Percentiles rank a stretch among this genome's conserved stretches.
Conservation (phyloP, 257 asterid species). For the Solanum tarijense region DNA sequence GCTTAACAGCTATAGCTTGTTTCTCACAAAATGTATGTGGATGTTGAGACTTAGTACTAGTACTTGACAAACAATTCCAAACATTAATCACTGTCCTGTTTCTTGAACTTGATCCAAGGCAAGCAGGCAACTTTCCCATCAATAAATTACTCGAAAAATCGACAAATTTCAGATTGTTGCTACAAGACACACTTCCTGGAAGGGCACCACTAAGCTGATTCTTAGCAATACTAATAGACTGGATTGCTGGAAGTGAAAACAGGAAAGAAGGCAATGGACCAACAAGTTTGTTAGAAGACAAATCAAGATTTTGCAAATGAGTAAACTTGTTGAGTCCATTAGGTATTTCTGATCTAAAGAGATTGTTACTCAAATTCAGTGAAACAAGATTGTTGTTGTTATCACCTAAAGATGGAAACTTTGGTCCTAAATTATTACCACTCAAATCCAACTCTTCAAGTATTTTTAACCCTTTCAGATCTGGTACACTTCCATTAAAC, state of each 20-base stretch:
- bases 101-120: constrained; percentile 47
- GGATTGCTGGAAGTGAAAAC: constrained; percentile 55
- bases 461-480: constrained; percentile 33
- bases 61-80: constrained; percentile 66
- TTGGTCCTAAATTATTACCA: constrained; percentile 49
- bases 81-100: constrained; percentile 37
- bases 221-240: constrained; percentile 35
- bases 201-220: constrained; percentile 76
- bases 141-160: constrained; percentile 71
- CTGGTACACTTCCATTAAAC: constrained; percentile 69
- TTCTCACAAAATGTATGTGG: constrained; percentile 58
- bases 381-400: constrained; percentile 30
- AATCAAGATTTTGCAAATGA: constrained; percentile 44
- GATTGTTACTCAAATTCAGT: constrained; percentile 39
- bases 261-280: constrained; percentile 75
- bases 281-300: constrained; percentile 55
- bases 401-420: constrained; percentile 45
- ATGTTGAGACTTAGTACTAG: constrained; percentile 57
- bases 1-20: constrained; percentile 88
- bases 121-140: constrained; percentile 71
- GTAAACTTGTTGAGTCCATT: constrained; percentile 28
- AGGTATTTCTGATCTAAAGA: constrained; percentile 67
- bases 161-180: constrained; percentile 35
- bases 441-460: constrained; percentile 78
- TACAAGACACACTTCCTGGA: constrained; percentile 39